Evolutionary conservation across 768 basidiomycete genomes (phyloP).

Genomic region (Crassisporium funariophilum): DNA sequence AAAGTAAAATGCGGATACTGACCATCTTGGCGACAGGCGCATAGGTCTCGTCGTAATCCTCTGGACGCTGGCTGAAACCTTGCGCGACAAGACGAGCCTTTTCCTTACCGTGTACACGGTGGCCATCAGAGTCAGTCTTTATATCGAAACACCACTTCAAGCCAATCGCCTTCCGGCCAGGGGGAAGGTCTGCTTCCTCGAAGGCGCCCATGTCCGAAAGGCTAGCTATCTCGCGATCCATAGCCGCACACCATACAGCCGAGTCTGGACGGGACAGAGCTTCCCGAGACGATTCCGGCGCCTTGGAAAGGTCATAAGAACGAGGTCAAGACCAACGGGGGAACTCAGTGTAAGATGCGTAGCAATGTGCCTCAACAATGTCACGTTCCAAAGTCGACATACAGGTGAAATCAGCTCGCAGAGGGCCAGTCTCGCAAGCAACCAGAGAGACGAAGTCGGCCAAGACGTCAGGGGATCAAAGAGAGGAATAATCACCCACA

Average conservation of each 20-base stretch:
- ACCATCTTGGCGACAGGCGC: conserved; percentile 29
- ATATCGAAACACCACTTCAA: conserved; percentile 36
- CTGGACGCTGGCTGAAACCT: conserved; percentile 29
- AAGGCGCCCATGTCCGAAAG: conserved; percentile 27
- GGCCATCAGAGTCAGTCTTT: conserved; percentile 40
- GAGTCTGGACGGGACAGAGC: conserved; percentile 11
- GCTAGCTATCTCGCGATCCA: conserved; percentile 24
- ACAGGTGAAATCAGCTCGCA: too few relatives aligned
- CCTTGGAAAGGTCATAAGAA: conserved; percentile 17
- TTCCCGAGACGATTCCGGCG: conserved; percentile 12
- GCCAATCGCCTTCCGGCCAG: conserved; percentile 28
- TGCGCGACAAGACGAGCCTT: conserved; percentile 30
- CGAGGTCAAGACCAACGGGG: too few relatives aligned
- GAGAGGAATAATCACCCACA: too few relatives aligned
- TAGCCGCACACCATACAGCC: conserved; percentile 23
- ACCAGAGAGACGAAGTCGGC: too few relatives aligned
- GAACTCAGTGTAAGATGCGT: too few relatives aligned
- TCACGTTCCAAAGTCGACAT: too few relatives aligned
- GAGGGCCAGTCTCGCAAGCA: too few relatives aligned
- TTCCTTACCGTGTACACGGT: conserved; percentile 25
- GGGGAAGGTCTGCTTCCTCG: conserved; percentile 22
- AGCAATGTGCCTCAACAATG: too few relatives aligned
- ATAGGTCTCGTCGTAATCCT: conserved; percentile 38
- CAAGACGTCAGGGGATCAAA: too few relatives aligned
- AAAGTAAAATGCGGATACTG: conserved; percentile 26